Evolutionary conservation across 305 asterid genomes (phyloP).

Genomic region (Rubia tinctorum): DNA sequence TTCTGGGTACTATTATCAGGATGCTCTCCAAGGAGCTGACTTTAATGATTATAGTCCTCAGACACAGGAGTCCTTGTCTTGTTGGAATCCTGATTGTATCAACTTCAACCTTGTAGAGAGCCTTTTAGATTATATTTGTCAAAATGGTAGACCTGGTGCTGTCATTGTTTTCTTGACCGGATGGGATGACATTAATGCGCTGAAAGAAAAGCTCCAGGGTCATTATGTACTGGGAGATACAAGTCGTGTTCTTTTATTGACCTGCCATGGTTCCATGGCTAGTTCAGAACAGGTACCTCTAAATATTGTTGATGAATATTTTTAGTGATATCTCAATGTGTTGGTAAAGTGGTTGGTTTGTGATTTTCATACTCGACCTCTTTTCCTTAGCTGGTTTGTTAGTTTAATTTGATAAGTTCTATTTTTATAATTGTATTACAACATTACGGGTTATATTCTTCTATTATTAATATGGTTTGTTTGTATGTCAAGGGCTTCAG

Average conservation of each 20-base stretch:
- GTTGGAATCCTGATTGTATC: slow-evolving; percentile 93
- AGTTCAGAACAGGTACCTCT: slow-evolving; percentile 78
- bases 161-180: slow-evolving; percentile 92
- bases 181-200: slow-evolving; percentile 90
- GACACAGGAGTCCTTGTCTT: slow-evolving; percentile 77
- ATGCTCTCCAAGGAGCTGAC: slow-evolving; percentile 62
- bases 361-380: not conserved
- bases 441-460: not conserved
- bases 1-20: slow-evolving; percentile 46
- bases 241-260: slow-evolving; percentile 62
- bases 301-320: not conserved
- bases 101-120: slow-evolving; percentile 78
- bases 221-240: slow-evolving; percentile 79
- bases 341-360: not conserved
- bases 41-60: slow-evolving; percentile 52
- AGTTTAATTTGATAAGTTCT: not conserved
- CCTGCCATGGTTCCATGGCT: slow-evolving; percentile 98
- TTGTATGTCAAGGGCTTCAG: not conserved
- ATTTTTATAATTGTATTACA: no score
- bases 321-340: not conserved
- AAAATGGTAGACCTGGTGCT: slow-evolving; percentile 74
- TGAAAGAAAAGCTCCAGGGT: slow-evolving; percentile 80
- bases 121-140: slow-evolving; percentile 72
- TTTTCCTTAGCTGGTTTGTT: not conserved
- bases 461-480: not conserved